Base-by-base conservation (phyloP, 2,329 filamentous ascomycete species). In the Chrysosporium queenslandicum region DNA sequence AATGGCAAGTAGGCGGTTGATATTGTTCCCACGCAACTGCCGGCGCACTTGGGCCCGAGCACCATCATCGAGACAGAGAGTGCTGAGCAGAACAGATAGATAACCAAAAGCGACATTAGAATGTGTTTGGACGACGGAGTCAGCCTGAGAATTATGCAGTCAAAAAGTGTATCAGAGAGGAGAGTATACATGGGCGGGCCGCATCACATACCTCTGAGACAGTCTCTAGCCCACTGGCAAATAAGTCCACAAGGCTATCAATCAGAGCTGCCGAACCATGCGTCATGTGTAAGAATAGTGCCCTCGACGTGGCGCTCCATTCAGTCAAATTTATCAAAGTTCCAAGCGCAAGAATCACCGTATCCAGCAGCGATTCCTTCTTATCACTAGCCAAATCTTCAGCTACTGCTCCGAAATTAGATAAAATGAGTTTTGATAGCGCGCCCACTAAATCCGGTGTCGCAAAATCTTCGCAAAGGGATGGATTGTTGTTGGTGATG, bases 321-420 rank as follows among this genome's bases (percentile, higher is more conserved):
- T 95, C 89, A 7, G 87, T 80, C 51, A 96, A 78, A 62, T 96
- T 96, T 66, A 94, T 94, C 68, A 91, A 79, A 20, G 87, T 80
- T 0, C 88, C 90, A 36, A 95, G 73, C 49, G 86, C 78, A 39
- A 96, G 75, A 46, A 95, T 79, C 12, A 95, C 75, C 46, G 80
- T 77, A 58, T 94, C 85, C 50, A 90, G 71, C 53, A 82, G 72
- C 8, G 85, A 69, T 7, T 73, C 72, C 47, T 75, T 74, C n/a
- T 79, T 74, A 27, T 71, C 67, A 9, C 56, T 50, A 39, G 58
- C 53, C 4, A 66, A 54, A 20, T 68, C 58, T 30, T 57, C 62
- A 2, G 63, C 59, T 36, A 64, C 56, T 29, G 63, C 59, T 11
- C 60, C 55, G 34, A 66, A 67, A 20, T 65, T 63, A 18, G 64